Percentiles rank a stretch among this genome's conserved stretches.
These are phyloP conservation scores for Sporothrix sp. DNA, from an alignment of 2,329 filamentous ascomycete genomes.

Conservation along the genomic window DNA sequence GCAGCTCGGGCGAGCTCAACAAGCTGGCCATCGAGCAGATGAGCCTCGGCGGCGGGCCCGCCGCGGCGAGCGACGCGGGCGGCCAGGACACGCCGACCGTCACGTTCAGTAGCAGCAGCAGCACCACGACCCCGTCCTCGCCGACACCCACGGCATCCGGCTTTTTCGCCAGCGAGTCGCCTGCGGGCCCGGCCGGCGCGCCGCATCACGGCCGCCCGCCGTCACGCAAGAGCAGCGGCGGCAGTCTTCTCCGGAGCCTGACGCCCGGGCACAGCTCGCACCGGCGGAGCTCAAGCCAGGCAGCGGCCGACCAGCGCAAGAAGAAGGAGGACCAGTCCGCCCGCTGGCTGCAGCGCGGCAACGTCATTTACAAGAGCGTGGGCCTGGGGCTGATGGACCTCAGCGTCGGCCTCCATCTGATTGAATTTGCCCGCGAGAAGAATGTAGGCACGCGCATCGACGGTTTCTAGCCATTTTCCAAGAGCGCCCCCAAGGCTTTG, in stretches of 20 bases:
- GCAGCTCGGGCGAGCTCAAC: constrained; percentile 11
- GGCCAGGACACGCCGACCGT: constrained; percentile 3
- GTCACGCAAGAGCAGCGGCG: constrained; percentile 8
- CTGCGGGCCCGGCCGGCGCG: not conserved
- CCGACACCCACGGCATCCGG: constrained; percentile 12
- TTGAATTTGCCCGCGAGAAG: constrained; percentile 46
- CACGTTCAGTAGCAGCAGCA: too few relatives aligned
- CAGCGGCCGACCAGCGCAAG: constrained; percentile 18
- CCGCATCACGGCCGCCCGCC: constrained; percentile 9
- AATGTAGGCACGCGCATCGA: constrained; percentile 44
- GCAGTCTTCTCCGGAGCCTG: constrained; percentile 1
- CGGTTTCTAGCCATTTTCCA: constrained; percentile 42
- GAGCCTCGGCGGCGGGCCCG: constrained; percentile 5
- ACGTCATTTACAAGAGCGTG: constrained; percentile 60
- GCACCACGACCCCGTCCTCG: constrained; percentile 6
- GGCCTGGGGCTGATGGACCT: constrained; percentile 59
- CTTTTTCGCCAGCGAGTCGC: too few relatives aligned
- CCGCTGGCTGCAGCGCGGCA: constrained; percentile 50
- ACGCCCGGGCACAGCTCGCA: constrained; percentile 20
- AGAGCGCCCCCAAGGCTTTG: too few relatives aligned
- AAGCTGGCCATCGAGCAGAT: constrained; percentile 14
- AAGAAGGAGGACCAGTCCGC: constrained; percentile 39
- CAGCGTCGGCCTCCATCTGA: constrained; percentile 48
- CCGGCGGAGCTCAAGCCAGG: constrained; percentile 24
- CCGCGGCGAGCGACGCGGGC: not conserved